phyloP scores from a whole-genome alignment of 257 asterid species.

The Jacaranda copaia region DNA sequence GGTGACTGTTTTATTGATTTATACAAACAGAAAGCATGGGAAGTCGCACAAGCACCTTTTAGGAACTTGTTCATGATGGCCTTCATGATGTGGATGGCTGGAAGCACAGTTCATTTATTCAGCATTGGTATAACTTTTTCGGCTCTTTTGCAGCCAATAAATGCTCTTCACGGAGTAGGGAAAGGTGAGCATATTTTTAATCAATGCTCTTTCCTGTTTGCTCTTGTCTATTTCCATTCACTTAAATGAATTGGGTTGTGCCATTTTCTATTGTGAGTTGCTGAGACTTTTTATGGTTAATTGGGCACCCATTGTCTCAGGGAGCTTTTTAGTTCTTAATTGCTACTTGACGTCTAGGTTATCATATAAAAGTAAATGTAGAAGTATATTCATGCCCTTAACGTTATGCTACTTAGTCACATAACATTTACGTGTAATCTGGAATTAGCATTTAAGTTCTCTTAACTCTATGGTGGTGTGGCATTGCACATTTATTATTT shows the following conservation, averaged over 20 bases:
- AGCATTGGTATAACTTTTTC: constrained; percentile 84
- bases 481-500: background rate
- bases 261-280: background rate
- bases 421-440: background rate
- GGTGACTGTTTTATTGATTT: background rate
- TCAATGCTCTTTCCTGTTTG: no score
- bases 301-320: background rate
- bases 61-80: constrained; percentile 81
- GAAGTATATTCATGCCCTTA: background rate
- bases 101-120: constrained; percentile 78
- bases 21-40: constrained; percentile 77
- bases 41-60: constrained; percentile 77
- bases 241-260: background rate
- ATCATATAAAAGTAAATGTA: background rate
- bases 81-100: constrained; percentile 91
- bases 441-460: background rate
- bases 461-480: background rate
- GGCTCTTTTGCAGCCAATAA: constrained; percentile 77
- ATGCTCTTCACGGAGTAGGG: constrained; percentile 75
- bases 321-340: background rate
- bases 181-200: constrained; percentile 50
- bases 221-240: background rate
- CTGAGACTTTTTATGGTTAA: background rate
- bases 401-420: background rate
- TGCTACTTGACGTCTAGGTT: background rate